Evolutionary conservation across 2,329 filamentous ascomycete species (phyloP).

Genomic region (Cercospora janseana): DNA sequence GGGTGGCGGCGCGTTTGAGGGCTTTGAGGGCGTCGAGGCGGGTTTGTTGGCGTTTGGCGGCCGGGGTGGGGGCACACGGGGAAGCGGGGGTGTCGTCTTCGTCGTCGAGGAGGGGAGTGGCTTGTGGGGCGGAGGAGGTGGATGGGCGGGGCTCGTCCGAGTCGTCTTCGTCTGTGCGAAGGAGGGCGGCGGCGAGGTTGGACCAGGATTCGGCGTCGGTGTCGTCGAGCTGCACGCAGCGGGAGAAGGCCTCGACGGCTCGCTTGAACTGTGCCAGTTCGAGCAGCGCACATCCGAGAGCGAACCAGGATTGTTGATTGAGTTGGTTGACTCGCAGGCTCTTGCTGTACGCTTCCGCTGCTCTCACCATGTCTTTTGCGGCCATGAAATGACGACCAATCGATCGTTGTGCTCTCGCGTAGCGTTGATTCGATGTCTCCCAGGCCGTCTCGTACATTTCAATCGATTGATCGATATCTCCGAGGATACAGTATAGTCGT

Average conservation of each 20-base stretch:
- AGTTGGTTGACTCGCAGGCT: conserved; percentile 77
- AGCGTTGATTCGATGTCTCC: conserved; percentile 77
- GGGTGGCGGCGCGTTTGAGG: conserved; percentile 79
- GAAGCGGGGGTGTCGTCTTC: conserved; percentile 31
- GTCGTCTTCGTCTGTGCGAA: conserved; percentile 39
- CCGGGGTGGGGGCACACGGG: neutral
- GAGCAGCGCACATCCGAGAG: conserved; percentile 82
- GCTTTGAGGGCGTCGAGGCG: conserved; percentile 75
- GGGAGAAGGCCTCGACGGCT: conserved; percentile 78
- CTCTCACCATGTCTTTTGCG: conserved; percentile 63
- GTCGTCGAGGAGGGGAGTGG: conserved; percentile 31
- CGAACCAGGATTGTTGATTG: conserved; percentile 82
- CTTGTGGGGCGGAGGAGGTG: conserved; percentile 17
- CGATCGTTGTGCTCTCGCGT: conserved; percentile 81
- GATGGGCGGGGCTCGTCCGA: conserved; percentile 2
- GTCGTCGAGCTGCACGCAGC: conserved; percentile 81
- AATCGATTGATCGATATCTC: conserved; percentile 76
- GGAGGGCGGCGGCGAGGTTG: conserved; percentile 82
- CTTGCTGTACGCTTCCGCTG: conserved; percentile 73
- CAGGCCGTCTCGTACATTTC: conserved; percentile 81
- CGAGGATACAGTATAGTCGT: conserved; percentile 86
- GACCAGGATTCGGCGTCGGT: conserved; percentile 91
- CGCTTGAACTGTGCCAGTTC: conserved; percentile 73
- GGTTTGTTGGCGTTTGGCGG: conserved; percentile 53
- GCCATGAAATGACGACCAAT: conserved; percentile 76